Conservation (phyloP, 169 alveolate species). For the Plasmodium gonderi region DNA sequence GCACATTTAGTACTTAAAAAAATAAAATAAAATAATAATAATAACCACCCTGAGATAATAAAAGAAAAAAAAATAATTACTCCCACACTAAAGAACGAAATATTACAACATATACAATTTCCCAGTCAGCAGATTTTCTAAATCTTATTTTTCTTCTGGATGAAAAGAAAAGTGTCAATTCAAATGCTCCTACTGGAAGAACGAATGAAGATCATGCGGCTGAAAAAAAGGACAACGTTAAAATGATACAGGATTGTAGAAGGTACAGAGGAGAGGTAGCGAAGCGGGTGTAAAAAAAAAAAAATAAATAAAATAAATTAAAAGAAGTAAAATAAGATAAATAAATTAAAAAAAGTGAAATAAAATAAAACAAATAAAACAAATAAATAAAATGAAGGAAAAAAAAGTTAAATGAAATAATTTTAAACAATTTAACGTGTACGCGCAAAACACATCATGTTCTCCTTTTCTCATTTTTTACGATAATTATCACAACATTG, state of each 20-base stretch:
- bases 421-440: not conserved
- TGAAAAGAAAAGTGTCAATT: slow-evolving; percentile 4
- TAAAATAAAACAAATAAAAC: too few relatives aligned
- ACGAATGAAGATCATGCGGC: not conserved
- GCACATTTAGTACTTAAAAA: not conserved
- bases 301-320: not conserved
- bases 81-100: not conserved
- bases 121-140: slow-evolving; percentile 35
- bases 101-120: not conserved
- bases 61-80: slow-evolving; percentile 2
- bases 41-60: not conserved
- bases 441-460: too few relatives aligned
- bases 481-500: too few relatives aligned
- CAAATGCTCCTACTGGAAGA: not conserved
- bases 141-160: slow-evolving; percentile 7
- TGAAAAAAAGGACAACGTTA: slow-evolving; percentile 1
- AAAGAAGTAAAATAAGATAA: too few relatives aligned
- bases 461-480: too few relatives aligned
- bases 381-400: too few relatives aligned
- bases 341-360: too few relatives aligned
- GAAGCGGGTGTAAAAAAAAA: not conserved
- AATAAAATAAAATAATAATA: not conserved
- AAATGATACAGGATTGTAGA: slow-evolving; percentile 47
- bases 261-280: not conserved
- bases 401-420: too few relatives aligned